Evolutionary conservation across 2,329 filamentous ascomycete genomes (phyloP).

Genomic region (Stachybotrys chlorohalonatus): DNA sequence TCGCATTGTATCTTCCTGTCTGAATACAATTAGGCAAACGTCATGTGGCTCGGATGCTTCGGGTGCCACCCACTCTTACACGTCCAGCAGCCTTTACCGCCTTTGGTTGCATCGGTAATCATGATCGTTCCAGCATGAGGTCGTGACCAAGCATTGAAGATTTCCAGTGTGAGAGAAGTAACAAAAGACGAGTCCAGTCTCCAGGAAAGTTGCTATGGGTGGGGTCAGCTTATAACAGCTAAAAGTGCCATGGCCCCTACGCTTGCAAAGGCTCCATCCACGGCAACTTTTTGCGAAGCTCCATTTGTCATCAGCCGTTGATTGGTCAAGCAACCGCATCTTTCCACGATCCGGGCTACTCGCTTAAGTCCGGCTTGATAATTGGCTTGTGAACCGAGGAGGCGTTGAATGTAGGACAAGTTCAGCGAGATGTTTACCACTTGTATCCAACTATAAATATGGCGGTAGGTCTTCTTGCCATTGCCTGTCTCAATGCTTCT

Average conservation of each 20-base stretch:
- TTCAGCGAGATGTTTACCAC: no score
- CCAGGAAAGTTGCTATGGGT: background rate
- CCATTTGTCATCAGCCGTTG: background rate
- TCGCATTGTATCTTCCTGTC: slow-evolving; percentile 12
- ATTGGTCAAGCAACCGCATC: no score
- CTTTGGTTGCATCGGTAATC: background rate
- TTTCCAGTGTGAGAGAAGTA: background rate
- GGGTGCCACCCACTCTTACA: slow-evolving; percentile 8
- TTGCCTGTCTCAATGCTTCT: background rate
- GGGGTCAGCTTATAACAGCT: background rate
- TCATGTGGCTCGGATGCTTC: background rate
- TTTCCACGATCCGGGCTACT: no score
- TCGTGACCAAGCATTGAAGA: background rate
- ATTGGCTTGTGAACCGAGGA: no score
- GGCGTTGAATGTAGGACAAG: no score
- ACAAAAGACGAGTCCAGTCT: background rate
- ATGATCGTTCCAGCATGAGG: background rate
- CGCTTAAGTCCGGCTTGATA: no score
- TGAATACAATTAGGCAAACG: slow-evolving; percentile 2
- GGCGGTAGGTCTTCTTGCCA: no score
- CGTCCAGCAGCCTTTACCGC: slow-evolving; percentile 10
- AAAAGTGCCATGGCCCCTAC: no score
- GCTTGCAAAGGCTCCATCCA: background rate
- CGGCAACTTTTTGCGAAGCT: background rate
- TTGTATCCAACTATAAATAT: background rate